Base-by-base conservation (phyloP, 2,329 filamentous ascomycete genomes). In the Aspergillus viridinutans region DNA sequence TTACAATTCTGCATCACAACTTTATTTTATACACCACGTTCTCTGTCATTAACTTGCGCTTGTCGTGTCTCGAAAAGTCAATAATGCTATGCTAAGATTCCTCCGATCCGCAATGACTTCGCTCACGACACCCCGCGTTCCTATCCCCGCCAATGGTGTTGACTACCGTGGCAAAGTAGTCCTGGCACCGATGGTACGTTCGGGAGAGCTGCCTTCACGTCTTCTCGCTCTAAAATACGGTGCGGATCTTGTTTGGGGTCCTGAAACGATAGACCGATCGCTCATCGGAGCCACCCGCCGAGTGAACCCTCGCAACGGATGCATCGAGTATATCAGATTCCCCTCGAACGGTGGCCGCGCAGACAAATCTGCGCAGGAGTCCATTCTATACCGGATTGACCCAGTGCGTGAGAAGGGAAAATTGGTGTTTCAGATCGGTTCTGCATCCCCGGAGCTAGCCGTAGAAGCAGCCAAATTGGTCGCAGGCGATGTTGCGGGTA, bases 181-280 rank as follows among this genome's bases (percentile, higher is more conserved):
- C 48, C 88, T 99, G 61, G 94, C 94, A 60, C 94, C 94, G 43
- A 99, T 99, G 94, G 93, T 97, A 57, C 89, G 94, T 65, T 96
- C 91, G n/a, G 94, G 94, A 70, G 94, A 99, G 79, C 80, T 97
- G 59, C 93, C 94, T 3, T 94, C 90, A 42, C 87, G 94, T 57
- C 83, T 99, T 26, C 78, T 96, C 47, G 90, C 94, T 32, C 84
- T 99, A 60, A 90, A 95, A 70, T 97, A 99, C 73, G 94, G 94
- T 64, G 94, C 94, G 53, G 94, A 99, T 75, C 81, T 99, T 17
- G 94, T 99, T 64, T 99, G 94, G 93, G 93, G 94, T 12, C 94
- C 94, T 29, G 94, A 99, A 75, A 97, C 92, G 4, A 88, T 99
- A 67, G 94, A 99, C 75, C 85, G 87, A 70, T 87, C 93, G 56